Conservation (phyloP, 2,329 filamentous ascomycete species). For the Chaetoscypha palmicola region DNA sequence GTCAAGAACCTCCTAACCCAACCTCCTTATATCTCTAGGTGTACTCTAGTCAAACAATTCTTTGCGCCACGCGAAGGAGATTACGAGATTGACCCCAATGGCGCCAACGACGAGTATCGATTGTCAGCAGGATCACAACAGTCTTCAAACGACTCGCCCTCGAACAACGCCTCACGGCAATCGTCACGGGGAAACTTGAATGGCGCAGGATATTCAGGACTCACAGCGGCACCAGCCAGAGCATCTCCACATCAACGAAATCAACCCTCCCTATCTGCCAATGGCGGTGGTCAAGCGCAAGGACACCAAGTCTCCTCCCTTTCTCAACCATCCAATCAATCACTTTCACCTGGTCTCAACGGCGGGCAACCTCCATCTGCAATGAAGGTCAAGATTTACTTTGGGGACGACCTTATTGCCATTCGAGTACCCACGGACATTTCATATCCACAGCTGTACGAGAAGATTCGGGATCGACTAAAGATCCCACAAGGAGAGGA, state of each 20-base stretch:
- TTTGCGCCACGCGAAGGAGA: slow-evolving; percentile 87
- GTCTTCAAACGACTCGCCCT: slow-evolving; percentile 57
- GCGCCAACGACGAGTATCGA: slow-evolving; percentile 61
- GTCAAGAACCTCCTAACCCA: slow-evolving; percentile 85
- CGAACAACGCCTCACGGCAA: slow-evolving; percentile 54
- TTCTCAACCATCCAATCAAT: slow-evolving; percentile 50
- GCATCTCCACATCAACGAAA: slow-evolving; percentile 27
- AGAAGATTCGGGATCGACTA: slow-evolving; percentile 78
- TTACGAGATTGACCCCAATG: slow-evolving; percentile 78
- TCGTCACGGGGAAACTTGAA: slow-evolving; percentile 60
- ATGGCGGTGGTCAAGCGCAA: slow-evolving; percentile 17
- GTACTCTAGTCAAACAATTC: slow-evolving; percentile 79
- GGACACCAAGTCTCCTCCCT: slow-evolving; percentile 29
- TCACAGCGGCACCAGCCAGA: slow-evolving; percentile 43
- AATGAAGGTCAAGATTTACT: slow-evolving; percentile 94
- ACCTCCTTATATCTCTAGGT: slow-evolving; percentile 76
- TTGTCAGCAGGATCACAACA: slow-evolving; percentile 64
- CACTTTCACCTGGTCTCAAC: slow-evolving; percentile 43
- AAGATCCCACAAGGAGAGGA: slow-evolving; percentile 64
- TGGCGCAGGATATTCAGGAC: slow-evolving; percentile 46
- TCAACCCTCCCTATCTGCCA: slow-evolving; percentile 34
- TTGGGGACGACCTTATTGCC: slow-evolving; percentile 84
- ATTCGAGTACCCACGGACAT: slow-evolving; percentile 83
- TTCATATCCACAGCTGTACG: slow-evolving; percentile 67
- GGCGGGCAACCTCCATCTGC: slow-evolving; percentile 36